These are phyloP conservation scores for Adenanthera pavonina DNA, from an alignment of 306 rosid genomes.

Conservation along the genomic window DNA sequence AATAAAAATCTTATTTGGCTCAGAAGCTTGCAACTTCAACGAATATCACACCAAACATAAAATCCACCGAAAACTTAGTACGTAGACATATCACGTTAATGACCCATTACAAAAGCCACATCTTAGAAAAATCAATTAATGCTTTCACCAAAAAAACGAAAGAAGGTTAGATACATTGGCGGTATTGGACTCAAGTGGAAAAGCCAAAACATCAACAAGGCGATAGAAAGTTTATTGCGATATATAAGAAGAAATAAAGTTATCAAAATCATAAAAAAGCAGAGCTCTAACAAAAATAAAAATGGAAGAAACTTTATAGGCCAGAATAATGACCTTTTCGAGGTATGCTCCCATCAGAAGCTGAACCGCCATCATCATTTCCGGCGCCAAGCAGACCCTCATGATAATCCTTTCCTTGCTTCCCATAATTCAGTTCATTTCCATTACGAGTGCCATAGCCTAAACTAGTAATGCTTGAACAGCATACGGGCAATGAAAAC, in stretches of 20 bases:
- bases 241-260: not conserved
- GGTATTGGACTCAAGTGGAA: not conserved
- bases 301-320: not conserved
- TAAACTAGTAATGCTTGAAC: slow-evolving; percentile 32
- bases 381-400: slow-evolving; percentile 33
- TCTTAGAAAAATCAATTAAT: not conserved
- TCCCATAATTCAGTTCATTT: slow-evolving; percentile 13
- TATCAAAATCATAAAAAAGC: slow-evolving; percentile 6
- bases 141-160: not conserved
- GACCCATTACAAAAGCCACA: not conserved
- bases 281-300: slow-evolving; percentile 9
- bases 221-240: not conserved
- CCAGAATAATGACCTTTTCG: slow-evolving; percentile 45
- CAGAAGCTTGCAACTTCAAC: not conserved
- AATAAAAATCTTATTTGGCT: not conserved
- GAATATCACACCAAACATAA: not conserved
- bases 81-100: too few relatives aligned
- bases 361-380: slow-evolving; percentile 34
- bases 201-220: not conserved
- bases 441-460: slow-evolving; percentile 13
- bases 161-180: not conserved
- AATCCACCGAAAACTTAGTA: not conserved
- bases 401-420: slow-evolving; percentile 30
- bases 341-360: slow-evolving; percentile 31
- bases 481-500: slow-evolving; percentile 23